Base-by-base conservation (phyloP, 768 basidiomycete genomes). In the Podaxis carcinomalis region DNA sequence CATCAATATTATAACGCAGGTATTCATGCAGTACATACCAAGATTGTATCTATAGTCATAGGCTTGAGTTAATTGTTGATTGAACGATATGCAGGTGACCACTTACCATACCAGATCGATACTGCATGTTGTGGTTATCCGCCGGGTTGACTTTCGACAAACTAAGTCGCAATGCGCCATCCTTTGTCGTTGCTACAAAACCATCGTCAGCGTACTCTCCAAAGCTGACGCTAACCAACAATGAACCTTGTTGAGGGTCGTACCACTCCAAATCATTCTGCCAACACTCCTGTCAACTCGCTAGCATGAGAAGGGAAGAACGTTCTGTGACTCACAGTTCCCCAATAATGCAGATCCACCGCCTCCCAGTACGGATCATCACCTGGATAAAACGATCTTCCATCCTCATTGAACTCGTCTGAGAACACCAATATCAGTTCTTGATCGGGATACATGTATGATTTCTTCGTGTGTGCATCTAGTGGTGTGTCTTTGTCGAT, bases 341-440 rank as follows among this genome's bases (percentile, higher is more conserved):
- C 81, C 86, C 88, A 88, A 69, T 91, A 92, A 69, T 89, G 87
- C 7, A 87, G 55, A 69, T 81, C 86, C 3, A 80, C 77, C 5
- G 82, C 84, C 61, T 80, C 78, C 79, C 80, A 88, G 66, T 82
- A 87, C 2, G 86, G 86, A 69, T 86, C 86, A 62, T 86, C 85
- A 1, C 85, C 90, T 2, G 85, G 80, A 71, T 85, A 87, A 69
- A 90, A 90, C 5, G 83, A 77, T 10, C 89, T 76, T 0, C 90
- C 91, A 2, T 89, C 88, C 23, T 69, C 70, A 61, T 93, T 84
- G 71, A 94, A 94, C 75, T 93, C 92, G 69, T 94, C 92, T 1
- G 85, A 87, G 72, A 92, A 94, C 16, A 92, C 84, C 56, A 90
- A 75, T 68, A 70, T 68, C 74, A 78, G 71, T 14, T 78, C 71